Conservation (phyloP, 2,329 filamentous ascomycete species). For the Chaetomium olivaceum region DNA sequence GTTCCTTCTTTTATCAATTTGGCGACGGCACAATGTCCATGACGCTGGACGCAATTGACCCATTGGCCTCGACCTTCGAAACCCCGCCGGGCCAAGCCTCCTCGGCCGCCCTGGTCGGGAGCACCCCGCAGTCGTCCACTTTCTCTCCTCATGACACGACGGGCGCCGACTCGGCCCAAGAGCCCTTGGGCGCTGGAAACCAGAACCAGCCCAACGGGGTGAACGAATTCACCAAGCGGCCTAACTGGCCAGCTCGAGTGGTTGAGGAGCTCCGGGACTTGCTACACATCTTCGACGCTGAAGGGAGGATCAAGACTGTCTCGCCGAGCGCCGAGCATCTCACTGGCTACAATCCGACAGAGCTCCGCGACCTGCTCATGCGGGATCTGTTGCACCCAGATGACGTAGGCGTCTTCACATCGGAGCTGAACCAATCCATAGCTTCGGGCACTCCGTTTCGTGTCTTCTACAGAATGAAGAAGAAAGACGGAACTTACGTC, state of each 20-base stretch:
- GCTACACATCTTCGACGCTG: slow-evolving; percentile 80
- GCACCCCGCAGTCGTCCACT: slow-evolving; percentile 20
- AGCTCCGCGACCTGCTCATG: slow-evolving; percentile 74
- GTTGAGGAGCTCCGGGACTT: slow-evolving; percentile 89
- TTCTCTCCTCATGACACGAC: slow-evolving; percentile 27
- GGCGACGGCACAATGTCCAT: slow-evolving; percentile 43
- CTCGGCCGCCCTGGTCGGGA: slow-evolving; percentile 8
- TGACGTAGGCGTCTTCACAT: slow-evolving; percentile 77
- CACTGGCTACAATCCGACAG: slow-evolving; percentile 71
- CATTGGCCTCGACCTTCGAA: slow-evolving; percentile 35
- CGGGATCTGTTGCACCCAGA: slow-evolving; percentile 83
- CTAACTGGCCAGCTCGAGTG: slow-evolving; percentile 84
- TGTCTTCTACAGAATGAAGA: slow-evolving; percentile 84
- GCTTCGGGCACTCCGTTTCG: slow-evolving; percentile 76
- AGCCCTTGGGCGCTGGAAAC: slow-evolving; percentile 28
- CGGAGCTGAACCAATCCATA: slow-evolving; percentile 88
- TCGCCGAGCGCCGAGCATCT: slow-evolving; percentile 74
- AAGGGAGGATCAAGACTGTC: slow-evolving; percentile 82
- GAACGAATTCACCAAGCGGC: slow-evolving; percentile 61
- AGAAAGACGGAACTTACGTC: slow-evolving; percentile 68
- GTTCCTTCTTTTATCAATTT: slow-evolving; percentile 41
- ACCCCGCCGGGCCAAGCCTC: slow-evolving; percentile 24
- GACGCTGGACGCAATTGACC: slow-evolving; percentile 44
- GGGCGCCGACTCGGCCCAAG: slow-evolving; percentile 22
- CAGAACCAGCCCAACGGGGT: slow-evolving; percentile 43